Conservation (phyloP, 2,329 filamentous ascomycete genomes). For the Diaporthe humulicola region DNA sequence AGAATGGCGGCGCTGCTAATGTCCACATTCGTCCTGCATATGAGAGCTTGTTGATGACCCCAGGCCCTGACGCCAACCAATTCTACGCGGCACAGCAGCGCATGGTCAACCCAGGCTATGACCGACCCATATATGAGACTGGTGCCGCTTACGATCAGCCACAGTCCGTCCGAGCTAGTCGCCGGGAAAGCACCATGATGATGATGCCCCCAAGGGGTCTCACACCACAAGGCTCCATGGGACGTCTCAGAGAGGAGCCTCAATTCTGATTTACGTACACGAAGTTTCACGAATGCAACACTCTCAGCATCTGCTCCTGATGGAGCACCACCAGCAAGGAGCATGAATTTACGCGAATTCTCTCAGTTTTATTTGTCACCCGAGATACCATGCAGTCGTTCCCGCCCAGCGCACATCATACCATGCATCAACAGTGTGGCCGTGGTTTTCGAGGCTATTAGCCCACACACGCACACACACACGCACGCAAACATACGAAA, state of each 20-base stretch:
- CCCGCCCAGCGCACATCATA: conserved; percentile 9
- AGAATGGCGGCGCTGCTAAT: conserved; percentile 46
- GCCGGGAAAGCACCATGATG: conserved; percentile 73
- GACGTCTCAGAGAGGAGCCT: conserved; percentile 68
- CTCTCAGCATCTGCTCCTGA: conserved; percentile 23
- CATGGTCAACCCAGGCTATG: conserved; percentile 50
- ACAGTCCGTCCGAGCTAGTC: conserved; percentile 57
- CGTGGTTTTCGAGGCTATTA: not conserved
- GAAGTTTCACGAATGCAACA: not conserved
- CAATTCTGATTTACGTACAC: conserved; percentile 53
- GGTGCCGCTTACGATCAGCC: conserved; percentile 51
- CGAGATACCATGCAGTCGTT: conserved; percentile 31
- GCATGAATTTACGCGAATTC: conserved; percentile 14
- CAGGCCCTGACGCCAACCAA: conserved; percentile 53
- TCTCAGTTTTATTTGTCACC: conserved; percentile 18
- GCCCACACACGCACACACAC: not conserved
- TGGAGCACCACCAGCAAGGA: not conserved
- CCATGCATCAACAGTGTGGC: conserved; percentile 4
- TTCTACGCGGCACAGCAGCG: conserved; percentile 44
- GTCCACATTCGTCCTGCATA: conserved; percentile 57
- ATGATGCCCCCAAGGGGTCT: conserved; percentile 62
- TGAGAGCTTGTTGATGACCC: conserved; percentile 55
- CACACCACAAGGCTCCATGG: conserved; percentile 64
- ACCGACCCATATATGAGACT: conserved; percentile 53
- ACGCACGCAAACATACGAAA: not conserved